phyloP scores from a whole-genome alignment of 768 basidiomycete species.

The Boletus pseudopeckii region DNA sequence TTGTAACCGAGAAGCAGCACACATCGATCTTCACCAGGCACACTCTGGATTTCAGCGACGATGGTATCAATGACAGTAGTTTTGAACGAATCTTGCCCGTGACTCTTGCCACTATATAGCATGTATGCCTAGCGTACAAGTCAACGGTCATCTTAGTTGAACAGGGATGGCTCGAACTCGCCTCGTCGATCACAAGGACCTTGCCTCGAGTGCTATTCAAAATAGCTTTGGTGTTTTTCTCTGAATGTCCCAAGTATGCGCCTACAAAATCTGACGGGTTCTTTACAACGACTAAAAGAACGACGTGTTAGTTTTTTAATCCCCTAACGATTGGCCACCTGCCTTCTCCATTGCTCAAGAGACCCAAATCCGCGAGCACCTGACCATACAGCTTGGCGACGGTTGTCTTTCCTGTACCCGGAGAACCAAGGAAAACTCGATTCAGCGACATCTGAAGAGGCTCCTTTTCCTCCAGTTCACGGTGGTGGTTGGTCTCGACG shows the following conservation, averaged over 20 bases:
- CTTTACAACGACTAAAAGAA: conserved; percentile 53
- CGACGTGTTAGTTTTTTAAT: background rate
- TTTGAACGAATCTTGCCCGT: conserved; percentile 48
- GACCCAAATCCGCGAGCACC: conserved; percentile 54
- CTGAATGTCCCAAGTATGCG: conserved; percentile 53
- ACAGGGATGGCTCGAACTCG: conserved; percentile 21
- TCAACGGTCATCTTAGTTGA: background rate
- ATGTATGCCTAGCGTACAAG: conserved; percentile 31
- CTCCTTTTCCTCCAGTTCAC: conserved; percentile 55
- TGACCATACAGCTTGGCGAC: conserved; percentile 66
- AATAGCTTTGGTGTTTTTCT: conserved; percentile 62
- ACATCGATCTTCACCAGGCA: conserved; percentile 67
- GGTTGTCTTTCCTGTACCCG: conserved; percentile 71
- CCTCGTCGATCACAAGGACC: conserved; percentile 71
- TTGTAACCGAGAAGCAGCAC: conserved; percentile 65
- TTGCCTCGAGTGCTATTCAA: conserved; percentile 58
- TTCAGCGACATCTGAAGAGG: conserved; percentile 57
- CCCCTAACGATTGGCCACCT: background rate
- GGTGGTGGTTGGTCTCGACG: conserved; percentile 52
- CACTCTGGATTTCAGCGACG: conserved; percentile 69
- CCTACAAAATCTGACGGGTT: conserved; percentile 73
- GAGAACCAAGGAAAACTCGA: conserved; percentile 62
- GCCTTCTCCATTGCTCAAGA: conserved; percentile 78
- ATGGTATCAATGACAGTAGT: conserved; percentile 72
- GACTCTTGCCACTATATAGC: conserved; percentile 47